phyloP scores from a whole-genome alignment of 768 basidiomycete genomes.

The Chalciporus sphaerocephalus region DNA sequence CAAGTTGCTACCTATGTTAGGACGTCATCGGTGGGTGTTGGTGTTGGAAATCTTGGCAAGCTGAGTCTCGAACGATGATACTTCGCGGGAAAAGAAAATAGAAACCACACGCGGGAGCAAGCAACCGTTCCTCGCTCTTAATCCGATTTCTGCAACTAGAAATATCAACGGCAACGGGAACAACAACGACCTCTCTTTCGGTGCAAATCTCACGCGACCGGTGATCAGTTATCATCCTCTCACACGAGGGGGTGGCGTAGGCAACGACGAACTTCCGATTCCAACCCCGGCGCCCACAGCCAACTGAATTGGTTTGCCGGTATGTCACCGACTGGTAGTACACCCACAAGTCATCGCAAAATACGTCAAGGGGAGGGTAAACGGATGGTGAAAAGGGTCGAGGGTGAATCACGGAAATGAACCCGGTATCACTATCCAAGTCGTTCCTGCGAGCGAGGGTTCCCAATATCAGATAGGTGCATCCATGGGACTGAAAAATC shows the following conservation, averaged over 20 bases:
- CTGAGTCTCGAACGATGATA: not conserved
- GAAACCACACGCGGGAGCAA: not conserved
- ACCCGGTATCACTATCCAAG: constrained; percentile 9
- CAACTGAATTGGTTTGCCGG: constrained; percentile 2
- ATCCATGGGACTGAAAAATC: constrained; percentile 12
- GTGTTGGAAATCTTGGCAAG: not conserved
- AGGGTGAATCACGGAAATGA: constrained; percentile 22
- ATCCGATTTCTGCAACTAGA: too few relatives aligned
- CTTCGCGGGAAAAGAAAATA: not conserved
- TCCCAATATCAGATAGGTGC: not conserved
- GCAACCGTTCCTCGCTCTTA: not conserved
- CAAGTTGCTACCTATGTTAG: not conserved
- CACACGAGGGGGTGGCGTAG: constrained; percentile 20
- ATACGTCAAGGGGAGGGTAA: constrained; percentile 20
- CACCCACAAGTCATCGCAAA: not conserved
- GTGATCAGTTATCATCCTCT: constrained; percentile 29
- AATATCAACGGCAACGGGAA: constrained; percentile 11
- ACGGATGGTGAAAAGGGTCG: not conserved
- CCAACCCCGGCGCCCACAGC: constrained; percentile 3
- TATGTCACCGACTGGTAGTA: constrained; percentile 1
- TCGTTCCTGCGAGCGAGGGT: constrained; percentile 15
- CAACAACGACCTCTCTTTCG: not conserved
- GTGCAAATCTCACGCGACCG: constrained; percentile 11
- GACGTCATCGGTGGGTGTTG: too few relatives aligned
- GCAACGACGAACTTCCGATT: too few relatives aligned